A percentile compares a stretch with the other conserved stretches of the same genome.
Evolutionary conservation across 345 rosid species (phyloP).

Genomic region (Hypericum androsaemum): DNA sequence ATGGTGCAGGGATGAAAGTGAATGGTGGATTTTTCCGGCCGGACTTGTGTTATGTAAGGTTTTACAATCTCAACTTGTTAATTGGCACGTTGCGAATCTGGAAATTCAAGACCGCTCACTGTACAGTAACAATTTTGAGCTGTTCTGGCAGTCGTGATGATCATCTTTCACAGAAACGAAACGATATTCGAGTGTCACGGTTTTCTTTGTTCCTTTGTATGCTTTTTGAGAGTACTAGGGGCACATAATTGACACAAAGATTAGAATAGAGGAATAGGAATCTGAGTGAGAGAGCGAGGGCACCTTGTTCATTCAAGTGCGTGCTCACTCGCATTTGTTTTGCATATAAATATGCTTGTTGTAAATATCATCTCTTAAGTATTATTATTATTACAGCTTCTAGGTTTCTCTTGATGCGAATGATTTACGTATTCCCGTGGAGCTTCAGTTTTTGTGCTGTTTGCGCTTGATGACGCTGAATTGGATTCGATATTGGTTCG

Average conservation of each 20-base stretch:
- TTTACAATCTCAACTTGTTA: conserved; percentile 83
- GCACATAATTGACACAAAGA: conserved; percentile 18
- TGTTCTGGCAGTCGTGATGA: conserved; percentile 92
- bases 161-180: neutral
- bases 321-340: neutral
- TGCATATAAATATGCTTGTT: neutral
- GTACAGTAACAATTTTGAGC: conserved; percentile 76
- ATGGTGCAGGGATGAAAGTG: conserved; percentile 91
- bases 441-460: too few relatives aligned
- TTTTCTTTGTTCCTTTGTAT: conserved; percentile 15
- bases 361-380: conserved; percentile 18
- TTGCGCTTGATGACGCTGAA: too few relatives aligned
- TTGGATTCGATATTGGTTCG: too few relatives aligned
- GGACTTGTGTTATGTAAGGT: conserved; percentile 80
- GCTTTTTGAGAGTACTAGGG: conserved; percentile 22
- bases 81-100: conserved; percentile 91
- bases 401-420: too few relatives aligned
- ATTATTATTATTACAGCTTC: too few relatives aligned
- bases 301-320: conserved; percentile 20
- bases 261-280: conserved; percentile 19
- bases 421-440: too few relatives aligned
- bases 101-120: conserved; percentile 98
- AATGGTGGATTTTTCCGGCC: conserved; percentile 98
- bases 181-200: neutral
- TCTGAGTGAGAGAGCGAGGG: conserved; percentile 12